Evolutionary conservation across 139 green algal species (phyloP), one percentile per base, ranked within the genome.

Genomic region (Diplosphaera chodatii): DNA sequence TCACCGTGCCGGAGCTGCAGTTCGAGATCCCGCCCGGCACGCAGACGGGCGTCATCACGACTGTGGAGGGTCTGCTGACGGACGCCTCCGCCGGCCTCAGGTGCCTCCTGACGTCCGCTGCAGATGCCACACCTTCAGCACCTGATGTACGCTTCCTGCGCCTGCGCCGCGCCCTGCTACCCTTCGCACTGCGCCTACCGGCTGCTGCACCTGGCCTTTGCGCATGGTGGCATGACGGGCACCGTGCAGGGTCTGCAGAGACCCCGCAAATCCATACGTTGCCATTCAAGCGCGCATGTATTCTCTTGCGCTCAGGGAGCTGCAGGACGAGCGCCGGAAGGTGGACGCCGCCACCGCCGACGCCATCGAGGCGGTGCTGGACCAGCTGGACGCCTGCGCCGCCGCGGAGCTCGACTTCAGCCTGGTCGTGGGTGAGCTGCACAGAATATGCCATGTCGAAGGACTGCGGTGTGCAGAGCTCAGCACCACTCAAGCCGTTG

Each of bases 1-100:
- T 83, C 18, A 73, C 27, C 22, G 65, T 90, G 20, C 86, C 86
- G 23, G 86, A 92, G 73, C 71, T 92, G 20, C 86, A 92, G 59
- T 86, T 92, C 62, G 86, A 92, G 75, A 87, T 92, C 29, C 81
- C 83, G 48, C 32, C 81, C 0, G 68, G 59, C 32, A 77, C 85
- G 15, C 85, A 91, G 63, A 74, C 69, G 32, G 86, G 83, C 22
- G 72, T 55, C 28, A 79, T 90, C 63, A 82, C 78, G 4, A 90
- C 85, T 2, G 77, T 89, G 63, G 85, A 90, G 69, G 85, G 85
- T n/a, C 37, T 90, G 40, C 71, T 90, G 29, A 72, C 27, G 1
- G 66, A 81, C 18, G 77, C 80, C 18, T 64, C 68, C 1, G 68
- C 70, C 41, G 73, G 81, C 21, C 55, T 85, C 27, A 63, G 34